These are phyloP conservation scores for Pythium sp. DNA, from an alignment of 352 stramenopile species.

Conservation along the genomic window DNA sequence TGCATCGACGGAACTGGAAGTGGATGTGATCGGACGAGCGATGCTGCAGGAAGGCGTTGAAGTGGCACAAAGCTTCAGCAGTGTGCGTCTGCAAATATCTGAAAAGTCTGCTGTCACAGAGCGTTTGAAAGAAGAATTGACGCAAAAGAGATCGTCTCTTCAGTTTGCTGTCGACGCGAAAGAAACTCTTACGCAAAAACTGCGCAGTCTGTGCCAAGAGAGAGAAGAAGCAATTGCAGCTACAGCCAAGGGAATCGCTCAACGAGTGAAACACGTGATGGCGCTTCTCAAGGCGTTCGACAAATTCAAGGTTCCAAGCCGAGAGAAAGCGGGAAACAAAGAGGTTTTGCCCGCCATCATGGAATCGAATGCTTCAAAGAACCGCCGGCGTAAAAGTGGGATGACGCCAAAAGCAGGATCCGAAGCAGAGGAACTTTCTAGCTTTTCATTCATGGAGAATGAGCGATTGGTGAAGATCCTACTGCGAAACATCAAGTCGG, in stretches of 20 bases:
- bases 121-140: conserved; percentile 17
- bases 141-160: conserved; percentile 10
- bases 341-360: neutral
- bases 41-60: conserved; percentile 27
- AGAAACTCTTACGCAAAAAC: conserved; percentile 6
- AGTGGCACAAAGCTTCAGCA: conserved; percentile 14
- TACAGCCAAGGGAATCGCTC: conserved; percentile 8
- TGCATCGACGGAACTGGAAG: conserved; percentile 33
- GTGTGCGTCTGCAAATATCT: conserved; percentile 1
- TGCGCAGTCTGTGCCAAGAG: conserved; percentile 24
- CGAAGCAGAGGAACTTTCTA: neutral
- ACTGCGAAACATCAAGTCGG: conserved; percentile 59
- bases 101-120: conserved; percentile 4
- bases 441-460: conserved; percentile 69
- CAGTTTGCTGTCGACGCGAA: conserved; percentile 18
- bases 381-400: conserved; percentile 8
- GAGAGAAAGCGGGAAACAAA: neutral
- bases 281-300: conserved; percentile 39
- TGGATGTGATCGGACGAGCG: conserved; percentile 35
- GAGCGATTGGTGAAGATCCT: conserved; percentile 73
- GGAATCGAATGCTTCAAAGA: conserved; percentile 1
- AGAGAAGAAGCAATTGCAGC: conserved; percentile 9
- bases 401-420: neutral
- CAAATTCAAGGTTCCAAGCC: conserved; percentile 30
- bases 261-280: conserved; percentile 25